Base-by-base conservation (phyloP, 2,329 filamentous ascomycete genomes). In the Pyrenophora tritici-repentis region DNA sequence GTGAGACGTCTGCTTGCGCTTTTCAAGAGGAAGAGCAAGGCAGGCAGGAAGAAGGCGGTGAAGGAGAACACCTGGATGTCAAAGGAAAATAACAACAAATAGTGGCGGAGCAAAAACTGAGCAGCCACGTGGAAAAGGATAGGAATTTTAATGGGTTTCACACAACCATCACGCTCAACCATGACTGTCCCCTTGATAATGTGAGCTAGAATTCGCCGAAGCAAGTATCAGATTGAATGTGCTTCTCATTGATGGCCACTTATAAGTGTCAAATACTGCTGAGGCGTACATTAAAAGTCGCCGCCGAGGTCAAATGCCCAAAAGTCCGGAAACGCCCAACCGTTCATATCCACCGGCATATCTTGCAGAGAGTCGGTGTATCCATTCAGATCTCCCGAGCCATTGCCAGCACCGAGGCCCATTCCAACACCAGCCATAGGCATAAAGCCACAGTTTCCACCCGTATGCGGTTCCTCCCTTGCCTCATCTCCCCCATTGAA, bases 251-350 rank as follows among this genome's bases (percentile, higher is more conserved):
- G 18, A 20, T 20, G 9, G 26, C 26, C 12, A 29, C 9, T 10
- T 3, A 29, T 29, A 9, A 3, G 10, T 12, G 26, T 10, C 12
- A 10, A 29, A 13, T 13, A 37, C 12, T 37, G 6, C 13, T 37
- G 12, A 8, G 17, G 6, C 3, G 10, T 20, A 31, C 14, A 33
- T 59, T 45, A 72, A 32, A 68, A 66, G 9, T 67, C 65, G 5
- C 63, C 68, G 32, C 60, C 63, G 4, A 73, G 51, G 38, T 72
- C 69, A 44, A 71, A 73, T 2, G 57, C 59, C 70, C 69, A 72
- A 52, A 72, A 72, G 39, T 72, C 70, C 0, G 69, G 65, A 35
- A 69, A 71, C 2, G 55, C 63, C 70, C 70, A 73, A 4, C 62
- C 66, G 12, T 44, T 46, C 35, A 67, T 24, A 42, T 71, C 67